Evolutionary conservation across 257 asterid species (phyloP).

Genomic region (Solanum arcanum): DNA sequence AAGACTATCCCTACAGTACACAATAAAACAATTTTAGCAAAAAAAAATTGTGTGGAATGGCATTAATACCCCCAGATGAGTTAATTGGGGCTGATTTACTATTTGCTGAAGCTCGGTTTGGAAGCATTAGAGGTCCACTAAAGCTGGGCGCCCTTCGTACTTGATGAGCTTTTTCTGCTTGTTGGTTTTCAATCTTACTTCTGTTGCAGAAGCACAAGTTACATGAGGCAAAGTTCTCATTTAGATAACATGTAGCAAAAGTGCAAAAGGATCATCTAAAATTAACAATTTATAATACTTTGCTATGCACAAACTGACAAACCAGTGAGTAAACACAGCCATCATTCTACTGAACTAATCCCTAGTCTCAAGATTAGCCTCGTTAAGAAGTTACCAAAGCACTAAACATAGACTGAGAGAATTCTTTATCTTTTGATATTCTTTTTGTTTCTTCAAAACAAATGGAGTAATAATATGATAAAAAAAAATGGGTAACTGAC

Average conservation of each 20-base stretch:
- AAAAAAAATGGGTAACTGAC: not conserved
- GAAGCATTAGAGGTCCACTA: conserved; percentile 96
- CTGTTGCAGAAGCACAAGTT: conserved; percentile 26
- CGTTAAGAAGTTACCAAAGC: not conserved
- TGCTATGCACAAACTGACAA: not conserved
- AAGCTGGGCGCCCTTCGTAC: conserved; percentile 78
- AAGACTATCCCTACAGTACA: not conserved
- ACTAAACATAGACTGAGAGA: not conserved
- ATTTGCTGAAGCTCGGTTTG: conserved; percentile 93
- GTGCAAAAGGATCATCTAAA: not conserved
- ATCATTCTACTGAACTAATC: not conserved
- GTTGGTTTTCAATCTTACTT: conserved; percentile 55
- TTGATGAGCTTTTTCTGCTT: conserved; percentile 46
- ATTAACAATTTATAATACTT: not conserved
- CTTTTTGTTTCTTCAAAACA: not conserved
- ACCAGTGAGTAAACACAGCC: not conserved
- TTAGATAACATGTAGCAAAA: not conserved
- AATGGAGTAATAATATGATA: not conserved
- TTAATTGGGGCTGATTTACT: conserved; percentile 98
- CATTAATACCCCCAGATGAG: conserved; percentile 70
- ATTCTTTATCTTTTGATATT: not conserved
- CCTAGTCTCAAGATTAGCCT: not conserved
- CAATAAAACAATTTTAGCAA: not conserved
- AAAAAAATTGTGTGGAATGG: not conserved
- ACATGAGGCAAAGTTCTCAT: not conserved